A percentile compares a stretch with the other conserved stretches of the same genome.
phyloP scores from a whole-genome alignment of 2,329 filamentous ascomycete genomes.

The Eutypella sp. region DNA sequence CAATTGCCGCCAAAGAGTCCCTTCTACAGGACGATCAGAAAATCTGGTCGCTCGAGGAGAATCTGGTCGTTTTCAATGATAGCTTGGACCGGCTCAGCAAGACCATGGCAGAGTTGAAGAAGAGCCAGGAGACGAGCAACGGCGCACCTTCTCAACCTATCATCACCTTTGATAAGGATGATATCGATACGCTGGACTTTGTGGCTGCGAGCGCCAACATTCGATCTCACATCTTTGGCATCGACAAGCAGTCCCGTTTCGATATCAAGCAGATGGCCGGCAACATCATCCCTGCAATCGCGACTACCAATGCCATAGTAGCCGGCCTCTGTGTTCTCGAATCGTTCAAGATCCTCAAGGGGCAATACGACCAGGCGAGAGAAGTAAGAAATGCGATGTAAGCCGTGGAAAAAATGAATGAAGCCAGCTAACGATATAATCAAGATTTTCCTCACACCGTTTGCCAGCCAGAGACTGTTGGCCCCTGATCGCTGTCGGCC shows the following conservation, averaged over 20 bases:
- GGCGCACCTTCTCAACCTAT: conserved; percentile 51
- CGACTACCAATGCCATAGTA: conserved; percentile 95
- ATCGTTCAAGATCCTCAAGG: conserved; percentile 81
- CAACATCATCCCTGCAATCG: conserved; percentile 97
- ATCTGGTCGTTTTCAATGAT: conserved; percentile 79
- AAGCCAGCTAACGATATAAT: conserved; percentile 7
- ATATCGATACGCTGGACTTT: conserved; percentile 91
- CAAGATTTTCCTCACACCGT: conserved; percentile 73
- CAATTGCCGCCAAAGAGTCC: conserved; percentile 47
- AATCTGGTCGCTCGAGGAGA: conserved; percentile 78
- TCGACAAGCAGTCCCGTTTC: conserved; percentile 84
- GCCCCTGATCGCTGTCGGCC: conserved; percentile 50
- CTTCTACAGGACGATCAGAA: conserved; percentile 64
- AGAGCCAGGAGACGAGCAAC: conserved; percentile 25
- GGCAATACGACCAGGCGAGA: conserved; percentile 65
- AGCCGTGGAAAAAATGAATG: not conserved
- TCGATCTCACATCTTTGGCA: conserved; percentile 81
- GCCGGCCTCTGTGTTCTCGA: conserved; percentile 89
- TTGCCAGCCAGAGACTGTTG: conserved; percentile 53
- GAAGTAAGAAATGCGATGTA: conserved; percentile 49
- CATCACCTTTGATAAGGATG: conserved; percentile 94
- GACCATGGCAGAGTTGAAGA: conserved; percentile 62
- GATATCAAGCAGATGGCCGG: conserved; percentile 99
- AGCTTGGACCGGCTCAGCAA: conserved; percentile 73
- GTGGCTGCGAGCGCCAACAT: conserved; percentile 88